Conservation (phyloP, 768 basidiomycete genomes). For the Trichaptum fuscoviolaceum region DNA sequence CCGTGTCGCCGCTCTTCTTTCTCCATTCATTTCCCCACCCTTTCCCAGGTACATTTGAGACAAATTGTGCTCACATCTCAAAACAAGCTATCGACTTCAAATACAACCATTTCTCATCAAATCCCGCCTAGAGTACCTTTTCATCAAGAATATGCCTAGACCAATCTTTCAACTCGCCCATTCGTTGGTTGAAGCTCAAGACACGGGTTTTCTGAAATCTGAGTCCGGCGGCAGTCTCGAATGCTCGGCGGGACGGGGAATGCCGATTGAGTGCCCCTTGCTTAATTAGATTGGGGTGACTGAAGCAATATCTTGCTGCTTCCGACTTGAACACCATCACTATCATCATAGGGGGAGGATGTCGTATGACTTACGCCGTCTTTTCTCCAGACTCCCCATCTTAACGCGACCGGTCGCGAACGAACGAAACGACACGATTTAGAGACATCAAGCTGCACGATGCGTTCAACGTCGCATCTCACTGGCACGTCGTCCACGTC, state of each 20-base stretch:
- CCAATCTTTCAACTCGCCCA: too few relatives aligned
- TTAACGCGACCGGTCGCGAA: neutral
- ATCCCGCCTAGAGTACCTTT: too few relatives aligned
- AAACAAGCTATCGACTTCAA: neutral
- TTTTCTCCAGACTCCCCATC: neutral
- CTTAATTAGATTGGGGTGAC: neutral
- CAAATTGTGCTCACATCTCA: neutral
- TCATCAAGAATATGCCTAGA: too few relatives aligned
- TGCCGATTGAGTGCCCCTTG: neutral
- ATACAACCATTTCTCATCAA: too few relatives aligned
- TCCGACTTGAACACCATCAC: neutral
- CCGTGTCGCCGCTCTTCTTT: neutral
- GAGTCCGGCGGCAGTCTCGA: neutral
- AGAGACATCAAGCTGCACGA: neutral
- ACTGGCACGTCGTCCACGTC: neutral
- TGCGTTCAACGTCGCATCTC: conserved; percentile 2
- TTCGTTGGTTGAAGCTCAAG: too few relatives aligned
- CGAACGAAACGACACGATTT: neutral
- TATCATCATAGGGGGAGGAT: neutral
- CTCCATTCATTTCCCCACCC: neutral
- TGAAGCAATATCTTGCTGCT: neutral
- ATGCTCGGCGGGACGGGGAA: neutral
- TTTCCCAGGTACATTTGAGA: neutral
- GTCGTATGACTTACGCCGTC: neutral
- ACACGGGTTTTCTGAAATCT: too few relatives aligned